A percentile compares a stretch with the other conserved stretches of the same genome.
phyloP scores from a whole-genome alignment of 805 yeast genomes.

The Kluyveromyces aestuarii region DNA sequence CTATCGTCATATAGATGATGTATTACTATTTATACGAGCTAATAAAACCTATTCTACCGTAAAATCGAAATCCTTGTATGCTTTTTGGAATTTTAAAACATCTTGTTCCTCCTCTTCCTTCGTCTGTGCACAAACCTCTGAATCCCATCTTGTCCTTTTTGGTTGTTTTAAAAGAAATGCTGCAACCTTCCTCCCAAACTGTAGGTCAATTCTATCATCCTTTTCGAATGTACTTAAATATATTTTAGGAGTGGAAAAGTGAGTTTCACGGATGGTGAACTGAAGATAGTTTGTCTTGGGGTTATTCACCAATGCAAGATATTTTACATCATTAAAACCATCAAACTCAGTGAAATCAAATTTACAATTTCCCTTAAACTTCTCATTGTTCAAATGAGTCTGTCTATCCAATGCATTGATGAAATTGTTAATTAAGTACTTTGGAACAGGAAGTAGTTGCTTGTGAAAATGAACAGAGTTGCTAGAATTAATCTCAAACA shows the following conservation, averaged over 20 bases:
- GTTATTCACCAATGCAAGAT: slow-evolving; percentile 21
- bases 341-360: slow-evolving; percentile 34
- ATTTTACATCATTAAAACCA: slow-evolving; percentile 18
- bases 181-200: slow-evolving; percentile 73
- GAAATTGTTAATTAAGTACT: slow-evolving; percentile 35
- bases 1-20: background rate
- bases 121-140: slow-evolving; percentile 49
- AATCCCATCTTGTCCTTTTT: slow-evolving; percentile 66
- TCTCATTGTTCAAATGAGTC: slow-evolving; percentile 38
- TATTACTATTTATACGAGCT: background rate
- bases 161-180: slow-evolving; percentile 55
- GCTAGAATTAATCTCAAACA: slow-evolving; percentile 59
- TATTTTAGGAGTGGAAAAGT: slow-evolving; percentile 22
- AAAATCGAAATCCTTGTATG: slow-evolving; percentile 47
- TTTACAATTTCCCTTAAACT: slow-evolving; percentile 33
- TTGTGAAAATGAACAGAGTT: slow-evolving; percentile 66
- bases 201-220: slow-evolving; percentile 51
- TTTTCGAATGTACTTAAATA: slow-evolving; percentile 25
- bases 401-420: slow-evolving; percentile 38
- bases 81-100: slow-evolving; percentile 50
- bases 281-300: slow-evolving; percentile 25
- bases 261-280: slow-evolving; percentile 29
- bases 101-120: slow-evolving; percentile 54
- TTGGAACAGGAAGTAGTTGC: slow-evolving; percentile 67
- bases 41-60: slow-evolving; percentile 16